Percentiles rank a stretch among this genome's conserved stretches.
phyloP scores from a whole-genome alignment of 805 yeast species.

The Ogataea pignaliae region DNA sequence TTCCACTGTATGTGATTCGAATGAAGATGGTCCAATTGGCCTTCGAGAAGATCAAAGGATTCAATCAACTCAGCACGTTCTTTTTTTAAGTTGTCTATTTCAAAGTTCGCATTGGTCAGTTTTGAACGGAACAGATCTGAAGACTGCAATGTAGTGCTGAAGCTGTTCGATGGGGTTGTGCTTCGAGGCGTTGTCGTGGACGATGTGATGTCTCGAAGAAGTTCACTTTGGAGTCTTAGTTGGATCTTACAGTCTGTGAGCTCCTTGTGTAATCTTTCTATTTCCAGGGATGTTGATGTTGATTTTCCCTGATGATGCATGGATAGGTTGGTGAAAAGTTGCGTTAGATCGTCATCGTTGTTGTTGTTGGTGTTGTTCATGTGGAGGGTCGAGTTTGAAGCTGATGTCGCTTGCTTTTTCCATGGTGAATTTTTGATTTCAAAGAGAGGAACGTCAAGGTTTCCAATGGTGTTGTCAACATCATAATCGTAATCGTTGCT shows the following conservation, averaged over 20 bases:
- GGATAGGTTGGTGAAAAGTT: not conserved
- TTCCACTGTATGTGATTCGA: conserved; percentile 15
- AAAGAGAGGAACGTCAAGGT: conserved; percentile 14
- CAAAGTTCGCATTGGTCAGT: not conserved
- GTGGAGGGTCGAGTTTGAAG: too few species aligned
- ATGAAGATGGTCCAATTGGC: conserved; percentile 13
- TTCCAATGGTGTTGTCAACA: conserved; percentile 14
- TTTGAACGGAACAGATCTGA: conserved; percentile 1
- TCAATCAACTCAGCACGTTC: conserved; percentile 17
- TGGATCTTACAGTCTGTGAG: conserved; percentile 32
- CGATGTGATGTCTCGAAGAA: conserved; percentile 21
- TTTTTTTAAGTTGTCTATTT: conserved; percentile 10
- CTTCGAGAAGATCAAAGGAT: conserved; percentile 14
- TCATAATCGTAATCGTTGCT: conserved; percentile 11
- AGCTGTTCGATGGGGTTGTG: conserved; percentile 2
- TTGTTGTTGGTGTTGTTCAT: not conserved
- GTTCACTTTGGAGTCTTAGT: conserved; percentile 27
- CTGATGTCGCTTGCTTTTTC: not conserved
- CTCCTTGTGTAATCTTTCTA: conserved; percentile 26
- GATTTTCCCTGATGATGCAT: too few species aligned
- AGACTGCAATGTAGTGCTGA: too few species aligned
- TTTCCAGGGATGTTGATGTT: conserved; percentile 8
- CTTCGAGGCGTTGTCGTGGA: conserved; percentile 11
- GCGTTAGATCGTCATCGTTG: not conserved
- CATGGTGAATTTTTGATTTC: conserved; percentile 10